Evolutionary conservation across 2,329 filamentous ascomycete genomes (phyloP).

Genomic region (Daldinia eschscholtzii): DNA sequence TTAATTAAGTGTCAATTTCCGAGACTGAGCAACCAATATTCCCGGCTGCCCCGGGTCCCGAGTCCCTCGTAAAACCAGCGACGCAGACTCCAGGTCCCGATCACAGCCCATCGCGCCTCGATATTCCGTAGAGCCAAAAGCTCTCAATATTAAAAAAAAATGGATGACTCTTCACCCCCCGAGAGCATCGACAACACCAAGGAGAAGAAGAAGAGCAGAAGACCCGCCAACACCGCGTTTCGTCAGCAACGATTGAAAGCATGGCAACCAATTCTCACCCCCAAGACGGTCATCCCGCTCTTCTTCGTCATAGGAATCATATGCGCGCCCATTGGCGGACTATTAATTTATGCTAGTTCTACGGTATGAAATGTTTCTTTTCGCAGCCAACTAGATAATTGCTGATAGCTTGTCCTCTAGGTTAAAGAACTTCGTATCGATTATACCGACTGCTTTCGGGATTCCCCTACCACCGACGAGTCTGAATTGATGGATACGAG

Average conservation of each 20-base stretch:
- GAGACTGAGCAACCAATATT: conserved; percentile 17
- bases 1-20: conserved; percentile 17
- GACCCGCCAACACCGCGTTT: conserved; percentile 96
- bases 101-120: neutral
- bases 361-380: conserved; percentile 65
- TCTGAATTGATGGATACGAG: conserved; percentile 65
- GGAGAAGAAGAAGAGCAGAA: conserved; percentile 90
- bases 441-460: conserved; percentile 80
- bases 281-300: conserved; percentile 77
- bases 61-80: conserved; percentile 19
- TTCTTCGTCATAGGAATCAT: conserved; percentile 84
- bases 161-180: conserved; percentile 64
- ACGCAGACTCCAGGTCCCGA: conserved; percentile 9
- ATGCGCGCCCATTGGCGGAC: conserved; percentile 91
- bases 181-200: conserved; percentile 64
- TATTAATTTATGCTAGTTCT: conserved; percentile 87
- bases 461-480: conserved; percentile 62
- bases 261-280: conserved; percentile 98
- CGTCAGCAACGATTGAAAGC: conserved; percentile 96
- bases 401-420: conserved; percentile 58
- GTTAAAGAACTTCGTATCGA: conserved; percentile 93
- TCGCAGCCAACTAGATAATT: conserved; percentile 7
- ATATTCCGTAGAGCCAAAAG: conserved; percentile 1
- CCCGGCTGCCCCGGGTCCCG: conserved; percentile 23
- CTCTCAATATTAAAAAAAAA: conserved; percentile 47